Percentiles rank a stretch among this genome's conserved stretches.
Conservation (phyloP, 148 eudicot species). For the Chenopodium suecicum region DNA sequence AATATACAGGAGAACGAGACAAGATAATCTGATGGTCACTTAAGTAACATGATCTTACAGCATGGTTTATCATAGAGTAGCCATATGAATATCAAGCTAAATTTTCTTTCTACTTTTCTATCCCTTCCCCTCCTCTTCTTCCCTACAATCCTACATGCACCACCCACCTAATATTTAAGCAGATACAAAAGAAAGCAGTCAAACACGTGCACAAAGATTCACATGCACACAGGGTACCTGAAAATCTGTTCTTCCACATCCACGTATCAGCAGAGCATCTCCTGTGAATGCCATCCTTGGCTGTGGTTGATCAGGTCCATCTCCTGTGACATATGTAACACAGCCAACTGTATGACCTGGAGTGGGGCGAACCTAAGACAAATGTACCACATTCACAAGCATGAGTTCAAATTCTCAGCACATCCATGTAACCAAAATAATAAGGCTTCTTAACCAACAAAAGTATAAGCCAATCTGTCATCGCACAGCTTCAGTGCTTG, state of each 20-base stretch:
- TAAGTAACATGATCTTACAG: background rate
- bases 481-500: background rate
- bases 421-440: background rate
- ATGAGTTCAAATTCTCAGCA: background rate
- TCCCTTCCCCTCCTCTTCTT: background rate
- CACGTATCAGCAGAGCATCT: conserved; percentile 86
- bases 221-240: conserved; percentile 49
- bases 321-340: conserved; percentile 94
- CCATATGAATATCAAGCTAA: background rate
- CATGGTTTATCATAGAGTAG: background rate
- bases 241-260: conserved; percentile 98
- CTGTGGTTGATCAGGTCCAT: conserved; percentile 77
- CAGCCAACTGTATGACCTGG: conserved; percentile 97
- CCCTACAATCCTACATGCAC: background rate
- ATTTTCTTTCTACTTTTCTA: background rate
- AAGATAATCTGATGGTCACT: background rate
- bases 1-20: background rate
- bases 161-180: background rate
- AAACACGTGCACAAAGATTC: too few relatives aligned
- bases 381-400: conserved; percentile 2
- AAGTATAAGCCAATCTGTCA: background rate
- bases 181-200: background rate
- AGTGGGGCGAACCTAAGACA: conserved; percentile 82
- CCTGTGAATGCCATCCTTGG: conserved; percentile 98
- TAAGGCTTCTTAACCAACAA: background rate